These are phyloP conservation scores for Leucocoprinus birnbaumii DNA, from an alignment of 768 basidiomycete genomes.

Conservation along the genomic window DNA sequence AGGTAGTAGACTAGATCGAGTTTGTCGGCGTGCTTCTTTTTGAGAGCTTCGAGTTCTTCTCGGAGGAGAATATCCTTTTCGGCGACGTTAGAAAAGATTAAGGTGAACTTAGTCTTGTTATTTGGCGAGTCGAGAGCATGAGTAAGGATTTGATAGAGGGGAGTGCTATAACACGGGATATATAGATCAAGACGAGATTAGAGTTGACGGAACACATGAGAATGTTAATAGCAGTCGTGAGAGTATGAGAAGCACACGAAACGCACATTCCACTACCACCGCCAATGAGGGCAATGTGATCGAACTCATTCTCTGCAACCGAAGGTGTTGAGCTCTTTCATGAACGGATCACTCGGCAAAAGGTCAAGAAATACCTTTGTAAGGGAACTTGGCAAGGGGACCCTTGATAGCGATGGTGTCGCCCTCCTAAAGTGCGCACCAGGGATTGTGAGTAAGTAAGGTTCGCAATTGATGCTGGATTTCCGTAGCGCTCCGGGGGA, in stretches of 20 bases:
- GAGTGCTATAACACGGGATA: constrained; percentile 59
- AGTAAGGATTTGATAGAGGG: constrained; percentile 77
- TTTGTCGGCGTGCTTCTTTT: constrained; percentile 63
- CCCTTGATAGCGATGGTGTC: constrained; percentile 87
- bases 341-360: not conserved
- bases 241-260: not conserved
- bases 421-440: constrained; percentile 46
- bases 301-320: constrained; percentile 72
- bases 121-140: constrained; percentile 66
- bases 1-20: constrained; percentile 86
- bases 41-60: constrained; percentile 68
- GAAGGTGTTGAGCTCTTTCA: not conserved
- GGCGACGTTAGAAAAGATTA: constrained; percentile 88
- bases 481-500: not conserved
- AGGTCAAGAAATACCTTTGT: constrained; percentile 53
- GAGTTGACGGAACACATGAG: constrained; percentile 7
- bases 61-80: constrained; percentile 89
- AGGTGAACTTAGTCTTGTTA: constrained; percentile 94
- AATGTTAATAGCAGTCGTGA: not conserved
- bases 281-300: constrained; percentile 85
- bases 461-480: too few species aligned
- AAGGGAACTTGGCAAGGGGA: constrained; percentile 84
- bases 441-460: constrained; percentile 2
- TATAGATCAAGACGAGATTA: not conserved
- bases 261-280: constrained; percentile 92